These are phyloP conservation scores for Sclerotiophoma versabilis DNA, from an alignment of 2,329 filamentous ascomycete species.

Conservation along the genomic window DNA sequence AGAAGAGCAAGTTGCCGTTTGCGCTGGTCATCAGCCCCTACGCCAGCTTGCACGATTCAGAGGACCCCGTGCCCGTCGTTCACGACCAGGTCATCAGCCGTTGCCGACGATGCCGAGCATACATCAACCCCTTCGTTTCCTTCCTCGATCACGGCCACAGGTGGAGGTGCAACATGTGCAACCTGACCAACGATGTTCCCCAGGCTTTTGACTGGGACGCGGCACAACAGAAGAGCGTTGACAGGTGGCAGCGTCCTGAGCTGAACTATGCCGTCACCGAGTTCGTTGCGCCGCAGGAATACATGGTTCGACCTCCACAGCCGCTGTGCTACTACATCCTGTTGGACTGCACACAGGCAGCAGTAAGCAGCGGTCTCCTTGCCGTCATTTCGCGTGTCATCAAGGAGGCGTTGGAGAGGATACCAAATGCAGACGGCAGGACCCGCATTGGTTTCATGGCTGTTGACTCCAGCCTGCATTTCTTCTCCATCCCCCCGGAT, in stretches of 20 bases:
- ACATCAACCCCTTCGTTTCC: conserved; percentile 56
- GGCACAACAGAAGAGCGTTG: conserved; percentile 82
- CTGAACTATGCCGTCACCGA: conserved; percentile 97
- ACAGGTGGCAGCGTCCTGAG: conserved; percentile 90
- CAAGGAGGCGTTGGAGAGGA: conserved; percentile 90
- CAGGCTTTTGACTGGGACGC: conserved; percentile 99
- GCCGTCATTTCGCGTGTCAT: conserved; percentile 94
- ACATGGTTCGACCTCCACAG: conserved; percentile 98
- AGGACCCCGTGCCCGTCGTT: conserved; percentile 89
- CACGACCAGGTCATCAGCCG: conserved; percentile 97
- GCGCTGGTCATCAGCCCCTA: conserved; percentile 97
- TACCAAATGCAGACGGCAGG: conserved; percentile 95
- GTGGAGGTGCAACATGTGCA: conserved; percentile 99
- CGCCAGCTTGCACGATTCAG: conserved; percentile 86
- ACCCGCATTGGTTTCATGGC: conserved; percentile 94
- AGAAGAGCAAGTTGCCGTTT: conserved; percentile 93
- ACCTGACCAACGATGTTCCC: conserved; percentile 97
- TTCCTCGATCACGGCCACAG: conserved; percentile 97
- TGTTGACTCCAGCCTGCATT: conserved; percentile 92
- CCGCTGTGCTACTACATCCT: conserved; percentile 59
- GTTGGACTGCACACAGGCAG: conserved; percentile 58
- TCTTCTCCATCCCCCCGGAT: conserved; percentile 93
- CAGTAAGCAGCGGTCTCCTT: conserved; percentile 81
- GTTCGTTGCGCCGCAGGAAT: conserved; percentile 97
- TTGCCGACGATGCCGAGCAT: conserved; percentile 92